Percentiles rank a stretch among this genome's conserved stretches.
phyloP scores from a whole-genome alignment of 2,329 filamentous ascomycete genomes.

The Fusarium sp. region DNA sequence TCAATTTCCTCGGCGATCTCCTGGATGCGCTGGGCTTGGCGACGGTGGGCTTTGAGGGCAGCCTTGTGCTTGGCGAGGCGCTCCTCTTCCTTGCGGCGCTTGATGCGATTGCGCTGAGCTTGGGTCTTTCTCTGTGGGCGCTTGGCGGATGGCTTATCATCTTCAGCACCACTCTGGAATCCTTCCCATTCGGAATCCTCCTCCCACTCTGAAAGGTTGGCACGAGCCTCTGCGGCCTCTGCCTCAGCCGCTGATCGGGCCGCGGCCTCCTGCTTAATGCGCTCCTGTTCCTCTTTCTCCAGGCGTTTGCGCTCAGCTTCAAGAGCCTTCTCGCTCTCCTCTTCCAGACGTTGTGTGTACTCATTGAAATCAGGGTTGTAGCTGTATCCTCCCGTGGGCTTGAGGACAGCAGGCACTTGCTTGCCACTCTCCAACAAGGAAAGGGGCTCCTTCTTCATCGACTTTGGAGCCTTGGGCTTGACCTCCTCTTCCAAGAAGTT shows the following conservation, averaged over 20 bases:
- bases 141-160: constrained; percentile 69
- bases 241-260: constrained; percentile 76
- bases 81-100: constrained; percentile 89
- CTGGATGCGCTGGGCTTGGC: constrained; percentile 76
- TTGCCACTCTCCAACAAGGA: constrained; percentile 87
- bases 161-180: constrained; percentile 82
- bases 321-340: constrained; percentile 81
- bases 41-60: constrained; percentile 75
- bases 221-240: constrained; percentile 75
- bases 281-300: constrained; percentile 71
- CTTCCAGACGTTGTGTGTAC: constrained; percentile 79
- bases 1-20: constrained; percentile 71
- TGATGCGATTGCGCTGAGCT: constrained; percentile 85
- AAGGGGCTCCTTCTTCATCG: constrained; percentile 79
- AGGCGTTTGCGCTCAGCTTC: constrained; percentile 81
- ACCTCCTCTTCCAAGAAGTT: constrained; percentile 72
- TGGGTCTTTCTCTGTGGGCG: constrained; percentile 86
- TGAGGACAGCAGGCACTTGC: constrained; percentile 77
- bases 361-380: constrained; percentile 93
- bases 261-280: constrained; percentile 72
- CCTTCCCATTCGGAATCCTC: constrained; percentile 94
- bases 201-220: constrained; percentile 75
- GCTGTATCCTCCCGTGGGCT: constrained; percentile 83
- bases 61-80: constrained; percentile 77
- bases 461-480: constrained; percentile 75